Percentiles rank a stretch among this genome's conserved stretches.
Conservation (phyloP, 768 basidiomycete species). For the Mycena latifolia region DNA sequence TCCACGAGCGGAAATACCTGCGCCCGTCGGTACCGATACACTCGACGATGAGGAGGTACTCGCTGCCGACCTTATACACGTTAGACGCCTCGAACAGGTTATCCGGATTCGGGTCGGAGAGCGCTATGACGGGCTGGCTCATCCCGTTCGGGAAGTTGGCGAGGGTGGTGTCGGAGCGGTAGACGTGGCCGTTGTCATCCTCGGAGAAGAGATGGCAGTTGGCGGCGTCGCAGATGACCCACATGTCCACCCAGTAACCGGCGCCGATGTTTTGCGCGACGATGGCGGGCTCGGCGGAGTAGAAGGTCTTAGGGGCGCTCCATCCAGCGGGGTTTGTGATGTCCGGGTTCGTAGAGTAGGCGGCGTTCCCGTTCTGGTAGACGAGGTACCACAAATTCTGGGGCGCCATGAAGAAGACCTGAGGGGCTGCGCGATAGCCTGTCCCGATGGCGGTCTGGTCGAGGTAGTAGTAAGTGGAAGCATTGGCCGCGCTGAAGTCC, state of each 20-base stretch:
- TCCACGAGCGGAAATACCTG: slow-evolving; percentile 15
- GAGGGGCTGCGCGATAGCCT: neutral
- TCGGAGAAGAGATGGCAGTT: slow-evolving; percentile 10
- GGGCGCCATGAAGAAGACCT: slow-evolving; percentile 6
- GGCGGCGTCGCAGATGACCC: slow-evolving; percentile 10
- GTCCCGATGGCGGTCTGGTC: neutral
- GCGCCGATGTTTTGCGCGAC: slow-evolving; percentile 3
- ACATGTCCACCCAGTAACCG: slow-evolving; percentile 11
- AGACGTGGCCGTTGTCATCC: slow-evolving; percentile 12
- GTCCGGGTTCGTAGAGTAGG: slow-evolving; percentile 2
- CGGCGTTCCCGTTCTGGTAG: neutral
- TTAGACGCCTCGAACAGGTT: slow-evolving; percentile 17
- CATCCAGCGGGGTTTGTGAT: slow-evolving; percentile 13
- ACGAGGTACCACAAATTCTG: slow-evolving; percentile 5
- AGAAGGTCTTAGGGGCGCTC: neutral
- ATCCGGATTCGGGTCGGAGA: slow-evolving; percentile 5
- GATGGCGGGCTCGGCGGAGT: neutral
- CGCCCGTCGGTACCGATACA: slow-evolving; percentile 9
- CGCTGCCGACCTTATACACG: slow-evolving; percentile 8
- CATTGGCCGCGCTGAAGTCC: slow-evolving; percentile 11
- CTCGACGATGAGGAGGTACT: slow-evolving; percentile 11
- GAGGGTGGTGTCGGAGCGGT: slow-evolving; percentile 16
- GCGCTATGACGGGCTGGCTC: slow-evolving; percentile 11
- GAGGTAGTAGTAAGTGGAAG: slow-evolving; percentile 9
- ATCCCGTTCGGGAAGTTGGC: slow-evolving; percentile 16